These are phyloP conservation scores for Ogataea kodamae DNA, from an alignment of 805 yeast species.

Conservation along the genomic window DNA sequence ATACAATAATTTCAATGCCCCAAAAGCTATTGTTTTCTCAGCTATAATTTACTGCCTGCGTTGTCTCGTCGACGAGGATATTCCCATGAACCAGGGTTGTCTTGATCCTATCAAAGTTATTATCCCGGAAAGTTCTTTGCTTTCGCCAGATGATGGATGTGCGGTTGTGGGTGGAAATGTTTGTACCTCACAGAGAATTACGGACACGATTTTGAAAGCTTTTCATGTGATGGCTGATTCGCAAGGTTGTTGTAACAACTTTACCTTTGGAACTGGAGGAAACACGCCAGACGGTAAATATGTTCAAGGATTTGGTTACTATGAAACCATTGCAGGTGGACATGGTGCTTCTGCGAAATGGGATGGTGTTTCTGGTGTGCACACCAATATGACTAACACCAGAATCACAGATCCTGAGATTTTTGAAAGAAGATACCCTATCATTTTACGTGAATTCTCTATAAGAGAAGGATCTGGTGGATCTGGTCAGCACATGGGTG, in stretches of 20 bases:
- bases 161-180: slow-evolving; percentile 97
- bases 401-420: slow-evolving; percentile 89
- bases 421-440: slow-evolving; percentile 86
- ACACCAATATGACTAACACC: slow-evolving; percentile 91
- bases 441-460: slow-evolving; percentile 66
- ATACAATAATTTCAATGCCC: slow-evolving; percentile 90
- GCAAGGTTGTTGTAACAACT: slow-evolving; percentile 93
- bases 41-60: slow-evolving; percentile 87
- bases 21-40: slow-evolving; percentile 82
- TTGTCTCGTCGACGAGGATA: slow-evolving; percentile 78
- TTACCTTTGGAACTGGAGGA: slow-evolving; percentile 86
- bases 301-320: slow-evolving; percentile 77
- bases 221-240: slow-evolving; percentile 91
- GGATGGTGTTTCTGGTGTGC: slow-evolving; percentile 88
- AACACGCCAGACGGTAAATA: slow-evolving; percentile 46
- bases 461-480: slow-evolving; percentile 81
- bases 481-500: slow-evolving; percentile 66
- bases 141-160: slow-evolving; percentile 77
- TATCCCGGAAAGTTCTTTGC: slow-evolving; percentile 58
- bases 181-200: slow-evolving; percentile 88
- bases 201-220: slow-evolving; percentile 84
- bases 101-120: slow-evolving; percentile 68
- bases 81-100: slow-evolving; percentile 94
- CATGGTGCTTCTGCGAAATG: slow-evolving; percentile 84
- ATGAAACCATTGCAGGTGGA: slow-evolving; percentile 95